Base-by-base conservation (phyloP, 1,284 basidiomycete genomes). In the Rugosomyces carneus region DNA sequence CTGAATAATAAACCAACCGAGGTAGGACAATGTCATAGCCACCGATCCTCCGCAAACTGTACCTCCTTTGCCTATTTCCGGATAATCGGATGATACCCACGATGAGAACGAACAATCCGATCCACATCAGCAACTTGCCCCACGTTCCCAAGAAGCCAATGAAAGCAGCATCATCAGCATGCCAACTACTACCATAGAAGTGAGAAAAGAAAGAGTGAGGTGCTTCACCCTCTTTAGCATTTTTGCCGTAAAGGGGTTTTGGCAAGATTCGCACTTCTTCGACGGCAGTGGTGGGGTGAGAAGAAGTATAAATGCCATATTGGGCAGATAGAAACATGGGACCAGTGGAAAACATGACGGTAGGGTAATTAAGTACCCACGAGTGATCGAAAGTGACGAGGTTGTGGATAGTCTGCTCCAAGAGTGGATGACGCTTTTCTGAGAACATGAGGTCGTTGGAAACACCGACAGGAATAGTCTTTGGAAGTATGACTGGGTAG, bases 321-420 rank as follows among this genome's bases (percentile, higher is more conserved):
- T 95, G 83, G 16, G 88, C 80, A 2, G 90, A 90, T 19, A 97
- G 67, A 70, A 93, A 91, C 91, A 94, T 92, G 63, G 92, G 84
- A 1, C 95, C 95, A 0, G 96, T 99, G 40, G 92, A 93, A 71
- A 99, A 99, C 95, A 99, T 99, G 70, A 99, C 95, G 27, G 95
- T 99, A 24, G 96, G 95, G 60, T 99, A 99, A 68, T 97, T 94
- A 60, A 93, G 80, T 44, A 96, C 65, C 81, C 91, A 98, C 45
- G 82, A 79, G 66, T 95, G 91, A 68, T 98, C 89, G 64, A 95
- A 99, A n/a, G 84, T 84, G 59, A 84, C 77, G 52, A 98, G 81
- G 56, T 85, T 92, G 69, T 95, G 86, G 56, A 98, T 95, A 41
- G 93, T 88, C 65, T 93, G 89, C 29, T 86, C 83, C 73, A 98